Percentiles rank a stretch among this genome's conserved stretches.
phyloP scores from a whole-genome alignment of 352 stramenopile genomes.

The Phytopythium mirpurense region DNA sequence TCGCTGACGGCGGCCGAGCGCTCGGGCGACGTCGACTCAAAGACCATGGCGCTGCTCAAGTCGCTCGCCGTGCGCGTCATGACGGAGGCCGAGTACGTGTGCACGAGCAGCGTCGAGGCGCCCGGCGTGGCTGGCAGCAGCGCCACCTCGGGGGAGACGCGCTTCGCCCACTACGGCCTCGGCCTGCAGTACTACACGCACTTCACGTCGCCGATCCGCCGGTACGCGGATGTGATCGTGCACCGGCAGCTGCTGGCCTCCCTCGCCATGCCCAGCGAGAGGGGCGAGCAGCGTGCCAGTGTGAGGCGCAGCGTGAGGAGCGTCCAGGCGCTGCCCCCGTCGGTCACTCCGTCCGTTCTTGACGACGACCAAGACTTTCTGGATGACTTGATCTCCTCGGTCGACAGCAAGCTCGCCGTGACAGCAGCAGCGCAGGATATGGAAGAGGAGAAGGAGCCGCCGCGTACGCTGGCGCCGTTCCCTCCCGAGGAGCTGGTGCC shows the following conservation, averaged over 20 bases:
- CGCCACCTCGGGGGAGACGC: constrained; percentile 39
- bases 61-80: constrained; percentile 92
- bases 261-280: constrained; percentile 13
- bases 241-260: constrained; percentile 83
- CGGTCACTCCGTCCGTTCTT: constrained; percentile 56
- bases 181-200: constrained; percentile 89
- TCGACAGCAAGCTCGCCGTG: constrained; percentile 55
- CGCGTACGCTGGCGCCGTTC: constrained; percentile 23
- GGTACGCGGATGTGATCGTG: constrained; percentile 90
- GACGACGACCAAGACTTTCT: constrained; percentile 51
- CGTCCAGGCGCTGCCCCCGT: constrained; percentile 28
- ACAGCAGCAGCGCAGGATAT: background rate
- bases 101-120: constrained; percentile 35
- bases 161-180: constrained; percentile 85
- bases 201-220: constrained; percentile 90
- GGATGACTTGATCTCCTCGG: constrained; percentile 54
- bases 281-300: background rate
- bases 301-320: background rate
- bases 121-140: constrained; percentile 33
- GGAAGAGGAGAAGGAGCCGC: background rate
- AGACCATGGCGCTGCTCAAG: constrained; percentile 89
- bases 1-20: constrained; percentile 55
- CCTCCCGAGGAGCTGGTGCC: constrained; percentile 61
- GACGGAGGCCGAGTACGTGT: constrained; percentile 94
- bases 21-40: constrained; percentile 53